These are phyloP conservation scores for Botryotinia narcissicola DNA, from an alignment of 2,329 filamentous ascomycete genomes.

Conservation along the genomic window DNA sequence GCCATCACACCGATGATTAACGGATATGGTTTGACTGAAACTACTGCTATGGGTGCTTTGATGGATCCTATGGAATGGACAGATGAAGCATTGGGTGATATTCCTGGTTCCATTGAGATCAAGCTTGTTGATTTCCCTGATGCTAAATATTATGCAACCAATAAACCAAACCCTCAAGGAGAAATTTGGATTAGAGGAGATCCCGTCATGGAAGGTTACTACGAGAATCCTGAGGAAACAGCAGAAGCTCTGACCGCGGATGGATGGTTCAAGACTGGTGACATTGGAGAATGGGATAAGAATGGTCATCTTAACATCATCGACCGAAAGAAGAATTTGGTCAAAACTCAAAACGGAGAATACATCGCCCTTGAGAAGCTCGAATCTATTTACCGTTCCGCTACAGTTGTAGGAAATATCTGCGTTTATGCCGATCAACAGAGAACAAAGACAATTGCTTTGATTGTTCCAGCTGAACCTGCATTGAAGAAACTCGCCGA, in stretches of 20 bases:
- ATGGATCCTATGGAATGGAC: conserved; percentile 85
- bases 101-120: conserved; percentile 75
- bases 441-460: conserved; percentile 75
- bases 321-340: conserved; percentile 96
- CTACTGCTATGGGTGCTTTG: conserved; percentile 77
- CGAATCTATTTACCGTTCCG: conserved; percentile 84
- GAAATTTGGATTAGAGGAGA: conserved; percentile 87
- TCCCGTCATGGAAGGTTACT: conserved; percentile 75
- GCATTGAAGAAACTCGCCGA: conserved; percentile 58
- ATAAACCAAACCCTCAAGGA: conserved; percentile 74
- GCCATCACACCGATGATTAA: conserved; percentile 91
- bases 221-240: conserved; percentile 82
- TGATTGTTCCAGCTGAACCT: conserved; percentile 70
- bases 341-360: conserved; percentile 93
- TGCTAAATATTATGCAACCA: conserved; percentile 72
- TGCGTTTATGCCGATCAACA: conserved; percentile 79
- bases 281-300: conserved; percentile 85
- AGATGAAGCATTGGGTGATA: conserved; percentile 70
- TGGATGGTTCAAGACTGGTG: conserved; percentile 96
- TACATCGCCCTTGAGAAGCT: conserved; percentile 97
- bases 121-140: conserved; percentile 91
- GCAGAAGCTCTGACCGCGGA: conserved; percentile 73
- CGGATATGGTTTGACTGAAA: conserved; percentile 95
- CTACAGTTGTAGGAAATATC: conserved; percentile 76
- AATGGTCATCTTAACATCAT: conserved; percentile 83